phyloP scores from a whole-genome alignment of 441 rosid genomes.

The Omphalea diandra region DNA sequence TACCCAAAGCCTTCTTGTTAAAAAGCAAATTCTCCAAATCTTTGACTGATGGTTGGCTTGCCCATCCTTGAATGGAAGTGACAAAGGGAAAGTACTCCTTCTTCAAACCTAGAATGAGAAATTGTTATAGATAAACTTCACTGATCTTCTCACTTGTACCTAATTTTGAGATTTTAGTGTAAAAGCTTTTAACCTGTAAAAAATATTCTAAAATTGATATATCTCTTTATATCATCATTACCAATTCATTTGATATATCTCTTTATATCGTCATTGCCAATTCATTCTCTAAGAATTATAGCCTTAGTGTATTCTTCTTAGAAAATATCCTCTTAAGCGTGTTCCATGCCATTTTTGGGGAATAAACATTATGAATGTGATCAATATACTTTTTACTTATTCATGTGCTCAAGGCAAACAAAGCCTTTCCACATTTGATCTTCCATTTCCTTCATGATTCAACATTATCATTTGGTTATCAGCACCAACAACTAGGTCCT shows the following conservation, averaged over 20 bases:
- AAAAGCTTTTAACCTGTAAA: neutral
- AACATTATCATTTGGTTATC: too few species aligned
- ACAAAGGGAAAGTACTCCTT: neutral
- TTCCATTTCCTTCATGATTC: too few species aligned
- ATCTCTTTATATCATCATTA: neutral
- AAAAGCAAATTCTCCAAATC: neutral
- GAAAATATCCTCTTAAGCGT: too few species aligned
- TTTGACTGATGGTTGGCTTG: neutral
- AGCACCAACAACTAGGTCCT: neutral
- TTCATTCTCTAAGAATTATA: too few species aligned
- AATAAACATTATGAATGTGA: too few species aligned
- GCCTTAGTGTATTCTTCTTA: too few species aligned
- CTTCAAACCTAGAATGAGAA: neutral
- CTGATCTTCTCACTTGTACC: slow-evolving; percentile 3
- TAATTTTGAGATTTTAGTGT: slow-evolving; percentile 17
- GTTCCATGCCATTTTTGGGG: too few species aligned
- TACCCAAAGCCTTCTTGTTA: neutral
- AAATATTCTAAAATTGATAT: slow-evolving; percentile 16
- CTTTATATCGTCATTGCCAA: too few species aligned
- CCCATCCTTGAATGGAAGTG: slow-evolving; percentile 5
- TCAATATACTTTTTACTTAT: too few species aligned
- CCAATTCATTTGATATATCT: slow-evolving; percentile 19
- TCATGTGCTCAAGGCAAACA: too few species aligned
- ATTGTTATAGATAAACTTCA: neutral
- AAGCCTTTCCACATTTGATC: too few species aligned